Conservation (phyloP, 345 rosid species). For the Angophora floribunda region DNA sequence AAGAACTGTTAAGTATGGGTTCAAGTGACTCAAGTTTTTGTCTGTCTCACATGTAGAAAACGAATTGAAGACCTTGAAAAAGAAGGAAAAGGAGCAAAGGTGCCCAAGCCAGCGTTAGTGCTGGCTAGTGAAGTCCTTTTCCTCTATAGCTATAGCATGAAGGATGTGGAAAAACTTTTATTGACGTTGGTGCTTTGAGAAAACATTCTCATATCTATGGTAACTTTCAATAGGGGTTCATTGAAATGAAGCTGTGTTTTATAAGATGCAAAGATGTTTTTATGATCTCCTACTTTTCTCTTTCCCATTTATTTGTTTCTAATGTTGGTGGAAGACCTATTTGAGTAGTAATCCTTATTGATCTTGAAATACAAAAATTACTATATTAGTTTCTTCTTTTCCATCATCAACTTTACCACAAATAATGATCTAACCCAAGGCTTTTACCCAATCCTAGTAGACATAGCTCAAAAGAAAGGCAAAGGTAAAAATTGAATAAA, state of each 20-base stretch:
- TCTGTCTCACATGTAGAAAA: conserved; percentile 25
- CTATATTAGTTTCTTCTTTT: background rate
- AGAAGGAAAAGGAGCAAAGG: conserved; percentile 55
- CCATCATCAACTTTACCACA: too few relatives aligned
- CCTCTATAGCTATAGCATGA: conserved; percentile 62
- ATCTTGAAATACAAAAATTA: background rate
- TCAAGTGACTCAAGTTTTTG: too few relatives aligned
- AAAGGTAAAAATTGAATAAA: too few relatives aligned
- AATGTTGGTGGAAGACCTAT: background rate
- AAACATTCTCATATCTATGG: conserved; percentile 94
- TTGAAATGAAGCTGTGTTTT: too few relatives aligned
- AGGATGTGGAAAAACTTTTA: conserved; percentile 84
- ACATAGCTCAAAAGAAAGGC: background rate
- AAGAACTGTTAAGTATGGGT: too few relatives aligned
- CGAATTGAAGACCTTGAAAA: conserved; percentile 51
- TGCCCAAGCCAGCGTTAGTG: conserved; percentile 75
- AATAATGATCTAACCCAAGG: too few relatives aligned
- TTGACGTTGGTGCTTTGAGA: conserved; percentile 80
- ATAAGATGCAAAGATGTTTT: background rate
- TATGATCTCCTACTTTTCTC: background rate
- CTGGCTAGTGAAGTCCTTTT: conserved; percentile 86
- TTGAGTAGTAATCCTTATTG: background rate
- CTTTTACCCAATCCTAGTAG: background rate
- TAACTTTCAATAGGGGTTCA: background rate
- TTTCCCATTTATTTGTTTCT: background rate